These are phyloP conservation scores for Paramecium biaurelia DNA, from an alignment of 73 alveolate genomes.

Conservation along the genomic window DNA sequence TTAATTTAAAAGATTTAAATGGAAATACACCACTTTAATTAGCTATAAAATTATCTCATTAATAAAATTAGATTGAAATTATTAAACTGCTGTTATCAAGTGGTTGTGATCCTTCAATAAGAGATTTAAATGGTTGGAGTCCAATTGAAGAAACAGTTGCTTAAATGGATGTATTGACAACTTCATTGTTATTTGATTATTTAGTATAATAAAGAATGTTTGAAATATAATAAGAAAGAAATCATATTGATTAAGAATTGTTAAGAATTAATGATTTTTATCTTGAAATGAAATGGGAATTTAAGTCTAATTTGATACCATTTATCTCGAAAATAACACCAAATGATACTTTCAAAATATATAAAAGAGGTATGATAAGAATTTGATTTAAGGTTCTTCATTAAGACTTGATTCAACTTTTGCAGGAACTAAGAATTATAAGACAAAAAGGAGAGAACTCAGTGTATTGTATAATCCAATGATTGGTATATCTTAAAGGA, in stretches of 20 bases:
- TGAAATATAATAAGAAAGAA: constrained; percentile 66
- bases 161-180: constrained; percentile 66
- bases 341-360: constrained; percentile 77
- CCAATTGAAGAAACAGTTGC: constrained; percentile 84
- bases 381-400: constrained; percentile 76
- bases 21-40: constrained; percentile 85
- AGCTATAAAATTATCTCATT: constrained; percentile 74
- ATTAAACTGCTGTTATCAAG: not conserved
- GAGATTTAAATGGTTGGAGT: constrained; percentile 82
- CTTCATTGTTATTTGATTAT: constrained; percentile 77
- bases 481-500: constrained; percentile 45
- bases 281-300: constrained; percentile 88
- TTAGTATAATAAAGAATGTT: constrained; percentile 54
- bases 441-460: constrained; percentile 79
- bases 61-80: constrained; percentile 64
- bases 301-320: constrained; percentile 76
- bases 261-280: constrained; percentile 77
- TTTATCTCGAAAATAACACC: constrained; percentile 83
- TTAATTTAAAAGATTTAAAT: constrained; percentile 67
- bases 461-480: constrained; percentile 68
- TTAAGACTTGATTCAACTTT: constrained; percentile 81
- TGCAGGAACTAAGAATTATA: constrained; percentile 76
- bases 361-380: constrained; percentile 71
- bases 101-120: constrained; percentile 75
- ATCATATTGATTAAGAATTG: constrained; percentile 50